A percentile compares a stretch with the other conserved stretches of the same genome.
phyloP scores from a whole-genome alignment of 139 green algal species.

The Tetraselmis chui region DNA sequence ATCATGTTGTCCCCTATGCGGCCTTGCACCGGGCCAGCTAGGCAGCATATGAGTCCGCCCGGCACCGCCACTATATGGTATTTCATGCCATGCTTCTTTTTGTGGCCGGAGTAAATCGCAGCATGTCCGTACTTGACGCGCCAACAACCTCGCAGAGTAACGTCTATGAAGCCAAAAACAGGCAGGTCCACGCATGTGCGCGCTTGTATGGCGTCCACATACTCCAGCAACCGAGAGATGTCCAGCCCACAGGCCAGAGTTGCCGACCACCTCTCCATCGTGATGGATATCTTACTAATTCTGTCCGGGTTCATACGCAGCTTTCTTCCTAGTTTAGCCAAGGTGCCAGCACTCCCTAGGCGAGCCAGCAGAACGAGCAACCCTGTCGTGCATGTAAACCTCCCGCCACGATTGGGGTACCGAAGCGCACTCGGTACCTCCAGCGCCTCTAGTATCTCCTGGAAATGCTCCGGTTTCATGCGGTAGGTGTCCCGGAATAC shows the following conservation, averaged over 20 bases:
- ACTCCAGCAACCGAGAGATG: not conserved
- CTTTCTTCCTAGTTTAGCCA: not conserved
- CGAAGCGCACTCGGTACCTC: not conserved
- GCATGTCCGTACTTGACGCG: not conserved
- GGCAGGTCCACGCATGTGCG: not conserved
- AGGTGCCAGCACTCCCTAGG: not conserved
- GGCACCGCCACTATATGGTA: not conserved
- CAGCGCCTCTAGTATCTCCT: not conserved
- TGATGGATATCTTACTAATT: constrained; percentile 1
- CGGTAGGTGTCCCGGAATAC: not conserved
- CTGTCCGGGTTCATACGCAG: not conserved
- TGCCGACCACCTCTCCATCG: not conserved
- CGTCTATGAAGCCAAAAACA: not conserved
- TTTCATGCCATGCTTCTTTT: not conserved
- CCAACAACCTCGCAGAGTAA: not conserved
- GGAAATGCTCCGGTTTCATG: not conserved
- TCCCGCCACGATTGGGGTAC: not conserved
- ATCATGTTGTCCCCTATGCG: not conserved
- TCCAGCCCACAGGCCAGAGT: not conserved
- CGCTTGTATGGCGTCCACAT: not conserved
- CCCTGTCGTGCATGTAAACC: not conserved
- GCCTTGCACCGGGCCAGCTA: not conserved
- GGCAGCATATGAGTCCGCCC: not conserved
- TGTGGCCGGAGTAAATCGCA: not conserved
- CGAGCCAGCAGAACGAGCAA: not conserved